phyloP scores from a whole-genome alignment of 208 protist species.

The Giardia duodenalis region DNA sequence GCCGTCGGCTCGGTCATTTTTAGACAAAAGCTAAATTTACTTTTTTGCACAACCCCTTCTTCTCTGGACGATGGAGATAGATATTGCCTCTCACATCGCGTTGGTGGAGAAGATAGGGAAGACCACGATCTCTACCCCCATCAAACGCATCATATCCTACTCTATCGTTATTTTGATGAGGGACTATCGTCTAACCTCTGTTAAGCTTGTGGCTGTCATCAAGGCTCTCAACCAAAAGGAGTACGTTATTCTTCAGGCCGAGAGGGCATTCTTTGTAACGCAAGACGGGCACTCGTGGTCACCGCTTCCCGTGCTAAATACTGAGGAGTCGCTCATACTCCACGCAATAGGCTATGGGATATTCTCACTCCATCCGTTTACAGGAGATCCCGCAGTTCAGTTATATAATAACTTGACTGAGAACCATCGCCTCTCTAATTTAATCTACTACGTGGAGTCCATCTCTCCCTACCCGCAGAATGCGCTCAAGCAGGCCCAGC shows the following conservation, averaged over 20 bases:
- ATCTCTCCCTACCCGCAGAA: not conserved
- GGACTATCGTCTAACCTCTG: not conserved
- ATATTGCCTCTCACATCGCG: not conserved
- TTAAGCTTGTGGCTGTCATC: not conserved
- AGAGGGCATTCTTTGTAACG: not conserved
- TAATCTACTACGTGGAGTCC: not conserved
- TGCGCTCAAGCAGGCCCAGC: not conserved
- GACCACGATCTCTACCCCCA: not conserved
- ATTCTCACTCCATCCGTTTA: not conserved
- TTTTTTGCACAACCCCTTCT: no score
- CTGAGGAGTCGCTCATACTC: not conserved
- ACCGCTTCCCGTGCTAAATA: not conserved
- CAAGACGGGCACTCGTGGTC: not conserved
- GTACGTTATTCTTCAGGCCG: not conserved
- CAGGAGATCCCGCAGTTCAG: not conserved
- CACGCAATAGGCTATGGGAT: slow-evolving; percentile 8
- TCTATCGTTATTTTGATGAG: not conserved
- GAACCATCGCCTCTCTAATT: not conserved
- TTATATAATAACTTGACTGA: not conserved
- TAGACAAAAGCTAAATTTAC: no score
- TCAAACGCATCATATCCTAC: not conserved
- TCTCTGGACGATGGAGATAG: not conserved
- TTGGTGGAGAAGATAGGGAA: not conserved
- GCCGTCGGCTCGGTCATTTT: no score
- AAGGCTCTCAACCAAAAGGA: not conserved